Conservation (phyloP, 257 asterid genomes). For the Solanum bulbocastanum region DNA sequence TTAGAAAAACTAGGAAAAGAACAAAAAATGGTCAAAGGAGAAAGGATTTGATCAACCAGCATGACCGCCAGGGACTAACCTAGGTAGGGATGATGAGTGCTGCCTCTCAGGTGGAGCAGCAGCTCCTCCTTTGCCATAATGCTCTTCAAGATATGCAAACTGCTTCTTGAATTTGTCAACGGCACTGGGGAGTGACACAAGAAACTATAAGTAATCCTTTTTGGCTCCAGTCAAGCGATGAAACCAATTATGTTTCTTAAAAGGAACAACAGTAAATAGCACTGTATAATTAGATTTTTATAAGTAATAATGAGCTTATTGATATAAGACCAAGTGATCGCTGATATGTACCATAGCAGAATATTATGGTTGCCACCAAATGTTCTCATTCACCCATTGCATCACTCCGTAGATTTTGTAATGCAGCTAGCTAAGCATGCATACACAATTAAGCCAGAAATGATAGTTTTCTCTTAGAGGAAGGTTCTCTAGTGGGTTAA, state of each 20-base stretch:
- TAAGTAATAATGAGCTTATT: not conserved
- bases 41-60: not conserved
- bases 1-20: not conserved
- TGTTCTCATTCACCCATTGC: not conserved
- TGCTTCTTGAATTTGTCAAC: constrained; percentile 97
- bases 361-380: not conserved
- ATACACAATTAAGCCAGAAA: not conserved
- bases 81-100: constrained; percentile 90
- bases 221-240: not conserved
- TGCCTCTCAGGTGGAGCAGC: constrained; percentile 87
- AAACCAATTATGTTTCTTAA: not conserved
- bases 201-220: not conserved
- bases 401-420: not conserved
- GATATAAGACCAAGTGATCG: not conserved
- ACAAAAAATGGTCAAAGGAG: not conserved
- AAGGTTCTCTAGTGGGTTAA: not conserved
- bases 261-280: not conserved
- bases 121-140: constrained; percentile 57
- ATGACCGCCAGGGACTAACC: constrained; percentile 16
- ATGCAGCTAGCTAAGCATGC: not conserved
- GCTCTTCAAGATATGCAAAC: constrained; percentile 92
- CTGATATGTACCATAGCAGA: not conserved
- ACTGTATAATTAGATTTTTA: not conserved
- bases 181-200: constrained; percentile 39
- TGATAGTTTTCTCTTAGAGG: not conserved